Conservation (phyloP, 331 rosid genomes). For the Pyrus hybrid region DNA sequence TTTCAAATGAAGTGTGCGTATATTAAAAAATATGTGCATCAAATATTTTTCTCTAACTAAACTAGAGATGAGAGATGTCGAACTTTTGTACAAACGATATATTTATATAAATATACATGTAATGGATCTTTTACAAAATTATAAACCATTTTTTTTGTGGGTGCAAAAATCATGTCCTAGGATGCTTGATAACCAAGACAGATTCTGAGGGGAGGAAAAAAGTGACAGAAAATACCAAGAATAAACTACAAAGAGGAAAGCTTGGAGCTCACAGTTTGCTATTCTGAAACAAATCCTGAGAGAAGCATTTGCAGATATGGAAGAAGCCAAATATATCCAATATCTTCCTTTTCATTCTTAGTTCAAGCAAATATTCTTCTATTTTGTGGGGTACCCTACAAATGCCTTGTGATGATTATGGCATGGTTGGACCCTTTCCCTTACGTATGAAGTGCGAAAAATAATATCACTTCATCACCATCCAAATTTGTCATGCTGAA, state of each 20-base stretch:
- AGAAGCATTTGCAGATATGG: conserved; percentile 33
- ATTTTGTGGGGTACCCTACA: conserved; percentile 26
- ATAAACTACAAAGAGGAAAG: neutral
- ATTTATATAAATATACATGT: too few relatives aligned
- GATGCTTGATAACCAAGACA: conserved; percentile 10
- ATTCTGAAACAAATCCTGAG: conserved; percentile 14
- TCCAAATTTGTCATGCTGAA: conserved; percentile 15
- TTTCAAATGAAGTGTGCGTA: neutral
- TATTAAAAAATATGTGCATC: neutral
- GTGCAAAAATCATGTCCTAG: conserved; percentile 7
- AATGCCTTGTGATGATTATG: conserved; percentile 39
- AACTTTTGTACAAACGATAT: neutral
- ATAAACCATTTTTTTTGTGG: neutral
- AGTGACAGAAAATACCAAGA: conserved; percentile 10
- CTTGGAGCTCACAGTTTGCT: too few relatives aligned
- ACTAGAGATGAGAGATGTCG: neutral
- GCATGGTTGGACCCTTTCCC: conserved; percentile 21
- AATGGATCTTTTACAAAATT: neutral
- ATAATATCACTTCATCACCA: conserved; percentile 16
- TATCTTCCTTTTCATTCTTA: conserved; percentile 32
- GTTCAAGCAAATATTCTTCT: conserved; percentile 14
- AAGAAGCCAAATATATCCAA: conserved; percentile 37
- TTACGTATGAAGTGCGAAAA: conserved; percentile 15
- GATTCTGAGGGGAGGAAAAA: conserved; percentile 10
- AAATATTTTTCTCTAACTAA: too few relatives aligned